These are phyloP conservation scores for Quercus tomentella DNA, from an alignment of 331 rosid genomes.

Conservation along the genomic window DNA sequence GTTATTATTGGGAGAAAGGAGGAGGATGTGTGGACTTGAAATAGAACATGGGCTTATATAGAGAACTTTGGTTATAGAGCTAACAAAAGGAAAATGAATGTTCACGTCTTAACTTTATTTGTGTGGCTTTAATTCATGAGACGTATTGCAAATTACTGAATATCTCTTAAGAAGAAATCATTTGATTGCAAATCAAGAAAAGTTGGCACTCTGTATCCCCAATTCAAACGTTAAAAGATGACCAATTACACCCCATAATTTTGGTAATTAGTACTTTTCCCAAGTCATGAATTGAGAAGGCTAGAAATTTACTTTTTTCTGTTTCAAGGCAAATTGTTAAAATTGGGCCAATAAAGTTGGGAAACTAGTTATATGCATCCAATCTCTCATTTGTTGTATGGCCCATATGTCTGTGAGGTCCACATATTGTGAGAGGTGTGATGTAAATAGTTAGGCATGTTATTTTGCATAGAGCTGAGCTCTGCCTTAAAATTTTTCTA, in stretches of 20 bases:
- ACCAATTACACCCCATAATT: background rate
- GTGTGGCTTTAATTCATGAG: constrained; percentile 25
- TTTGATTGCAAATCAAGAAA: constrained; percentile 29
- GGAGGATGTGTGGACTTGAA: background rate
- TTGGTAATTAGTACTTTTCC: background rate
- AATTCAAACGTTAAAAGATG: background rate
- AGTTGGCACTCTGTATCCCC: background rate
- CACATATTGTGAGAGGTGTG: too few species aligned
- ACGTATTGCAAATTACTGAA: constrained; percentile 19
- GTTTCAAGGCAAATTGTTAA: background rate
- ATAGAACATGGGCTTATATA: constrained; percentile 12
- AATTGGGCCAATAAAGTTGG: background rate
- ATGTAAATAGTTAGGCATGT: too few species aligned
- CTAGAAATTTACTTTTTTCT: background rate
- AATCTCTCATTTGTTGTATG: too few species aligned
- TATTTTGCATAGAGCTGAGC: background rate
- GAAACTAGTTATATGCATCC: too few species aligned
- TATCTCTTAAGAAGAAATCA: constrained; percentile 11
- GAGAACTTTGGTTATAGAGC: background rate
- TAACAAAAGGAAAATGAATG: constrained; percentile 25
- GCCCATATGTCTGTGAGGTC: too few species aligned
- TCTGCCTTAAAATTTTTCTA: background rate
- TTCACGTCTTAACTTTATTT: constrained; percentile 23
- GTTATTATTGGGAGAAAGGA: background rate
- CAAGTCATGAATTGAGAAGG: background rate